Conservation (phyloP, 768 basidiomycete genomes). For the Pholiota conissans region DNA sequence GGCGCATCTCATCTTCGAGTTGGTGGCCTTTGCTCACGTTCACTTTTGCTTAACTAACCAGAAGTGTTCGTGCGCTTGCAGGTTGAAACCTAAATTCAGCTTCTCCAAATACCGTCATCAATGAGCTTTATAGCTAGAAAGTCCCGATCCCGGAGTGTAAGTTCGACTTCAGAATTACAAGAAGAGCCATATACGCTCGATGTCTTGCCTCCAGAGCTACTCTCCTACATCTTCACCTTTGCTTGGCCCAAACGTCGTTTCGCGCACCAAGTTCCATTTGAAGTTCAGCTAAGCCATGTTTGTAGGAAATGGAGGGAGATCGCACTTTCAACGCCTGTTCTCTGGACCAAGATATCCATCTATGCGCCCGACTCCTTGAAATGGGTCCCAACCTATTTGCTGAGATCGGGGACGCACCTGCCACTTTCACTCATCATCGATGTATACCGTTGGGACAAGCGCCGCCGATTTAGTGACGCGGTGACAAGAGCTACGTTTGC, state of each 20-base stretch:
- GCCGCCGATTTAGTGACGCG: too few relatives aligned
- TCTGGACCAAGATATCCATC: slow-evolving; percentile 41
- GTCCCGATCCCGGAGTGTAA: too few relatives aligned
- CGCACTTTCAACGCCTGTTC: slow-evolving; percentile 31
- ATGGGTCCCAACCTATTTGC: slow-evolving; percentile 25
- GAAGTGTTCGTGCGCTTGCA: not conserved
- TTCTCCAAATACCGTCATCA: not conserved
- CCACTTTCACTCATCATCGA: slow-evolving; percentile 32
- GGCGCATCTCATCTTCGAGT: not conserved
- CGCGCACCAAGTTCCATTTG: slow-evolving; percentile 27
- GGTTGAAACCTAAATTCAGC: not conserved
- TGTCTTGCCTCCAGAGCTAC: slow-evolving; percentile 5
- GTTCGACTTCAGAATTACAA: too few relatives aligned
- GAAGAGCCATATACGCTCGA: not conserved
- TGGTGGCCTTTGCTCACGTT: not conserved
- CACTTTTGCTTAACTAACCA: not conserved
- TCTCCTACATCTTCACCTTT: slow-evolving; percentile 24
- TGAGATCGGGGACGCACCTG: slow-evolving; percentile 25
- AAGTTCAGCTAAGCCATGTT: slow-evolving; percentile 42
- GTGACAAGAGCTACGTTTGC: not conserved
- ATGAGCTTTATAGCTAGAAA: not conserved
- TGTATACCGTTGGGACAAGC: slow-evolving; percentile 27
- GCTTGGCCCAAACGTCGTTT: slow-evolving; percentile 20
- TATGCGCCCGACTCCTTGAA: slow-evolving; percentile 25
- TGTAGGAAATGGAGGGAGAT: slow-evolving; percentile 40